phyloP scores from a whole-genome alignment of 306 rosid genomes.

The Abrus precatorius region DNA sequence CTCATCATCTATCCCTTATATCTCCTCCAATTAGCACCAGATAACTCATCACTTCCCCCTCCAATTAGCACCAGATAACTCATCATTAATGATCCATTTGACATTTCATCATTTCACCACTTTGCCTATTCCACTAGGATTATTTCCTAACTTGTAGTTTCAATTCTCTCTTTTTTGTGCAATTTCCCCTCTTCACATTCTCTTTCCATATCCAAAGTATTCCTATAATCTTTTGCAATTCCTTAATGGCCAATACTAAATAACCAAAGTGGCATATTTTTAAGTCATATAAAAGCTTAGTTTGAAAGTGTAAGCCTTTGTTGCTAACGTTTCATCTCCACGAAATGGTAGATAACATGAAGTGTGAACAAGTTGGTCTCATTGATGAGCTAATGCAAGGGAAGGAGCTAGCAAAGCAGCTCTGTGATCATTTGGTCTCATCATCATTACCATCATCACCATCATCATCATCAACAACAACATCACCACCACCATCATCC shows the following conservation, averaged over 20 bases:
- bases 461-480: slow-evolving; percentile 55
- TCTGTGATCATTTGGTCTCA: slow-evolving; percentile 50
- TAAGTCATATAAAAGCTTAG: background rate
- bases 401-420: slow-evolving; percentile 68
- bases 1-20: slow-evolving; percentile 28
- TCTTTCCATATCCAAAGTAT: background rate
- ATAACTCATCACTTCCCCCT: slow-evolving; percentile 3
- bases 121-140: slow-evolving; percentile 2
- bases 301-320: background rate
- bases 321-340: background rate
- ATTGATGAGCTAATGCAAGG: slow-evolving; percentile 70
- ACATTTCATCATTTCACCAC: slow-evolving; percentile 33
- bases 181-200: background rate
- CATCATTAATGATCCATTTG: slow-evolving; percentile 31
- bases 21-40: background rate
- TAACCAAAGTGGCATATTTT: background rate
- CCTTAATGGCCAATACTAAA: slow-evolving; percentile 14
- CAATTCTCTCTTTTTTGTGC: background rate
- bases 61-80: background rate
- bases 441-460: slow-evolving; percentile 58
- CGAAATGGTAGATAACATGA: slow-evolving; percentile 54
- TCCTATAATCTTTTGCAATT: background rate
- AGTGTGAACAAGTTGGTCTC: slow-evolving; percentile 56
- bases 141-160: background rate
- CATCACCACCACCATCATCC: slow-evolving; percentile 59